Base-by-base conservation (phyloP, 768 basidiomycete genomes). In the Leccinum arenicola region DNA sequence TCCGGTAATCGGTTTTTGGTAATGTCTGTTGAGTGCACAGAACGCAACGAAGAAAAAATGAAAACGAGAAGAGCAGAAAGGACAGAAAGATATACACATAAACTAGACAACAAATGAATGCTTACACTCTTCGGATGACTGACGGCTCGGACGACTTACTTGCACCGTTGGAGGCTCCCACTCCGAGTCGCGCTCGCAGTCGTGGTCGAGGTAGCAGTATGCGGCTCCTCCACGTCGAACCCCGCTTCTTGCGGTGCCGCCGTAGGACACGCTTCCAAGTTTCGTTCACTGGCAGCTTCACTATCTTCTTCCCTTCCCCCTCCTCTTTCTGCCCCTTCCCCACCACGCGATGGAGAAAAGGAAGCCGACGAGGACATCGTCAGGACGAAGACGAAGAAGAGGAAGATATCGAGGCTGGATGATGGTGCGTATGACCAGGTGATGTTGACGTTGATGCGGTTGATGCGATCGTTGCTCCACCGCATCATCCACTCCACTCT, bases 181-280 rank as follows among this genome's bases (percentile, higher is more conserved):
- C 35, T 21, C 21, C 21, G 21, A 21, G 21, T 36, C 6, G 15
- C 6, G 36, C 15, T 38, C 36, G 36, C 7, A 15, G 38, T 38
- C 17, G 17, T 17, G 2, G 17, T 38, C 17, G 38, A 17, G 35
- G 35, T 35, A 14, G 35, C 14, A 14, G 35, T 36, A 27, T n/a
- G 53, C 9, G 43, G 9, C 47, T 54, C 48, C 7, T 54, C 58
- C 15, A 45, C 56, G 7, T 66, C 62, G 6, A 73, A 21, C 43
- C 55, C 6, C 68, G 56, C 54, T 63, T 61, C 55, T 72, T 68
- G 3, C 70, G 59, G 9, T 38, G 57, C 3, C 59, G 68, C 6
- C 19, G 21, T n/a, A 6, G n/a, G 21, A 55, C 58, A 59, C 17
- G 45, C 55, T 14, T 59, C 63, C 11, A 57, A 67, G n/a, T 36